Evolutionary conservation across 257 asterid species (phyloP).

Genomic region (Echium plantagineum): DNA sequence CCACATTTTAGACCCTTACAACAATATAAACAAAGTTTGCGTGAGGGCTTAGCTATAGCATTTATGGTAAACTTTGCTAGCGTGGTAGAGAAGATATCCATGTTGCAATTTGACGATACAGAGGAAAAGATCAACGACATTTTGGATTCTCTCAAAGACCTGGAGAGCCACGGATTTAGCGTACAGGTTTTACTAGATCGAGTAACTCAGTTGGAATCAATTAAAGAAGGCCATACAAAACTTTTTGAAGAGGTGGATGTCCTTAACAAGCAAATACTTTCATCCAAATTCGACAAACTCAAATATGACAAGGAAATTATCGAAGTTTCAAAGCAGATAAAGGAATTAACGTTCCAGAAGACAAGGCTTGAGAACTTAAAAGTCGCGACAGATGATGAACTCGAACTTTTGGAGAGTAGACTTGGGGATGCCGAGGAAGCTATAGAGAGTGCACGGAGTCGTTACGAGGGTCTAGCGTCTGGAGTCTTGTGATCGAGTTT

Average conservation of each 20-base stretch:
- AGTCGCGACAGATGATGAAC: slow-evolving; percentile 26
- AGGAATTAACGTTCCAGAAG: slow-evolving; percentile 34
- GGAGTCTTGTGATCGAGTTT: not conserved
- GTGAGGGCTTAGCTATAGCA: slow-evolving; percentile 78
- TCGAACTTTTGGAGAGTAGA: slow-evolving; percentile 22
- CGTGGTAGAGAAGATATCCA: slow-evolving; percentile 40
- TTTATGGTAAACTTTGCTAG: slow-evolving; percentile 55
- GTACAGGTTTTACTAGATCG: slow-evolving; percentile 30
- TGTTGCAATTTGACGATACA: slow-evolving; percentile 34
- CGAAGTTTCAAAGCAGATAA: slow-evolving; percentile 30
- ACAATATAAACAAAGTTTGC: slow-evolving; percentile 39
- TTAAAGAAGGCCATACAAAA: slow-evolving; percentile 29
- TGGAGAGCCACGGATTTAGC: slow-evolving; percentile 64
- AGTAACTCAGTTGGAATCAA: slow-evolving; percentile 18
- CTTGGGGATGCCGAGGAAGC: slow-evolving; percentile 20
- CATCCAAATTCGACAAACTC: slow-evolving; percentile 16
- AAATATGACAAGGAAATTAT: slow-evolving; percentile 30
- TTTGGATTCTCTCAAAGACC: slow-evolving; percentile 38
- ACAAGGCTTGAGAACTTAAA: slow-evolving; percentile 15
- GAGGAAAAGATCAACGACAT: slow-evolving; percentile 32
- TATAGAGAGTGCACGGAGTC: slow-evolving; percentile 12
- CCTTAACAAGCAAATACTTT: slow-evolving; percentile 19
- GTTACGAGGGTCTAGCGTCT: slow-evolving; percentile 22
- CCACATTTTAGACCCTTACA: slow-evolving; percentile 73
- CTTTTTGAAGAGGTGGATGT: slow-evolving; percentile 16